A percentile compares a stretch with the other conserved stretches of the same genome.
These are phyloP conservation scores for Ambrosia hybrid DNA, from an alignment of 140 eudicot species.

Conservation along the genomic window DNA sequence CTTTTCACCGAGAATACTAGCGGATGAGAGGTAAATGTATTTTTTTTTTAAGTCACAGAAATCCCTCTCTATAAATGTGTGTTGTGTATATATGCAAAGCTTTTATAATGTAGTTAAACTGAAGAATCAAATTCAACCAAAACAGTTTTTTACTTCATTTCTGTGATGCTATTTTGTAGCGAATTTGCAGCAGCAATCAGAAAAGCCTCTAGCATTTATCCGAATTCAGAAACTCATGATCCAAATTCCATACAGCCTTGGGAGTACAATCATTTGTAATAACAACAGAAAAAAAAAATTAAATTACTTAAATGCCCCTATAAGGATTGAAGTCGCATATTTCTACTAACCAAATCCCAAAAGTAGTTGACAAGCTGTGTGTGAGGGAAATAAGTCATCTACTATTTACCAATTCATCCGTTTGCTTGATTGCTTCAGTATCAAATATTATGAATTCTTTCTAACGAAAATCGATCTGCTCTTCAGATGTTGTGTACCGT, in stretches of 20 bases:
- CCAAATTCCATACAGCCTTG: not conserved
- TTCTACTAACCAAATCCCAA: not conserved
- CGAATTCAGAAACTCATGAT: not conserved
- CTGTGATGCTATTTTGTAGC: not conserved
- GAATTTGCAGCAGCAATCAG: not conserved
- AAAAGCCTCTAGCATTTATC: not conserved
- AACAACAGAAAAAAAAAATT: not conserved
- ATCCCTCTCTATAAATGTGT: too few relatives aligned
- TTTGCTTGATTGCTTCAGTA: not conserved
- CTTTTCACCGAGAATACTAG: too few relatives aligned
- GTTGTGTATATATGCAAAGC: too few relatives aligned
- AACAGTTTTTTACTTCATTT: too few relatives aligned
- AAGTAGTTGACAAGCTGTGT: conserved; percentile 3
- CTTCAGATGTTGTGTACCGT: conserved; percentile 64
- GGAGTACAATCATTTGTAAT: not conserved
- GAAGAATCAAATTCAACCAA: too few relatives aligned
- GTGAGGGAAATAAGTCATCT: conserved; percentile 11
- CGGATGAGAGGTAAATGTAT: too few relatives aligned
- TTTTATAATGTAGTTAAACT: too few relatives aligned
- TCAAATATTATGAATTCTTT: conserved; percentile 21
- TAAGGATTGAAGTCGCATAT: not conserved
- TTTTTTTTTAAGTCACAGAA: too few relatives aligned
- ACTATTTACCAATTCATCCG: conserved; percentile 16
- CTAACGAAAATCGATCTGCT: conserved; percentile 35
- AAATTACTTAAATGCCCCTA: conserved; percentile 5